These are phyloP conservation scores for Cladosporium sp. DNA, from an alignment of 2,329 filamentous ascomycete species.

Conservation along the genomic window DNA sequence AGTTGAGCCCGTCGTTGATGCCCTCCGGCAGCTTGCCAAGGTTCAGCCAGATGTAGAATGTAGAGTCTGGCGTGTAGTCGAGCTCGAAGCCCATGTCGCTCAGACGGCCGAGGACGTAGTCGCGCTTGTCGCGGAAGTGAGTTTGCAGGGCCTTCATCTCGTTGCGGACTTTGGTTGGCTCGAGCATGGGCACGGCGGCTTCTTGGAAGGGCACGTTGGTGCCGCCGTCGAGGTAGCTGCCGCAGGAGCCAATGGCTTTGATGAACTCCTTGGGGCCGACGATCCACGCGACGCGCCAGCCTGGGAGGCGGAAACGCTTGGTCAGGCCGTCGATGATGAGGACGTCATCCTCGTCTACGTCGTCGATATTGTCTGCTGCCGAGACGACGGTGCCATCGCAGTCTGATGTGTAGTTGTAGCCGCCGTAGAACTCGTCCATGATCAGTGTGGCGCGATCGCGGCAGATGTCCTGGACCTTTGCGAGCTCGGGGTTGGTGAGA, in stretches of 20 bases:
- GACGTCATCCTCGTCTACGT: constrained; percentile 77
- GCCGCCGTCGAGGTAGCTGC: constrained; percentile 81
- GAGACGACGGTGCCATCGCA: constrained; percentile 90
- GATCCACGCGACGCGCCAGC: constrained; percentile 97
- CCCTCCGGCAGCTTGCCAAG: constrained; percentile 68
- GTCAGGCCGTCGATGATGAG: constrained; percentile 94
- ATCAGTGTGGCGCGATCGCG: constrained; percentile 87
- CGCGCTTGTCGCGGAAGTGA: constrained; percentile 91
- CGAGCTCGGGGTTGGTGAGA: constrained; percentile 79
- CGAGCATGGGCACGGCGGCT: constrained; percentile 89
- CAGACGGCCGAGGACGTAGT: constrained; percentile 82
- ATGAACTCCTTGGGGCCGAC: constrained; percentile 95
- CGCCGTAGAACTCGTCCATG: constrained; percentile 91
- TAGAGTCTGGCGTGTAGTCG: constrained; percentile 78
- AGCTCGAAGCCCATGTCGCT: constrained; percentile 85
- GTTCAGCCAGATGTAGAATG: constrained; percentile 87
- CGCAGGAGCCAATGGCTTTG: constrained; percentile 87
- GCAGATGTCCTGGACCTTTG: constrained; percentile 90
- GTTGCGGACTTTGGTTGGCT: constrained; percentile 73
- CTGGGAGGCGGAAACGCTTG: constrained; percentile 93
- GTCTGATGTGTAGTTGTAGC: constrained; percentile 92
- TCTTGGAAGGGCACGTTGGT: constrained; percentile 96
- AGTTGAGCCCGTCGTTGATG: constrained; percentile 91
- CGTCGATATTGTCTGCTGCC: constrained; percentile 83
- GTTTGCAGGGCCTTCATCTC: constrained; percentile 89